Conservation (phyloP, 129 eudicot genomes). For the Artemisia tridentata region DNA sequence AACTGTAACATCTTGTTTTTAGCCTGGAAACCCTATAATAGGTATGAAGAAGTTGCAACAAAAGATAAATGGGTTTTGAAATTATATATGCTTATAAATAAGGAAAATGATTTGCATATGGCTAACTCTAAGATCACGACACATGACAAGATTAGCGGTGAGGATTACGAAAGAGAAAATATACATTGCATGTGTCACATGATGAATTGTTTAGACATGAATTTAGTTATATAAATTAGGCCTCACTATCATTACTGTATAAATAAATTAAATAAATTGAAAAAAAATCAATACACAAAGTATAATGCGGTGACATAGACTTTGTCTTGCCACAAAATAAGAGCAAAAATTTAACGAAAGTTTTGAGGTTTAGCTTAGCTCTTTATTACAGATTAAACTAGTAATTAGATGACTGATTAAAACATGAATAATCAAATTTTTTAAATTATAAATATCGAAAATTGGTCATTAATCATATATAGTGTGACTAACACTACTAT, state of each 20-base stretch:
- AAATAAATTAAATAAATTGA: too few species aligned
- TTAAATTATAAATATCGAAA: not conserved
- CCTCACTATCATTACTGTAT: too few species aligned
- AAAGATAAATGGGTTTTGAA: not conserved
- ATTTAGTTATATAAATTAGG: too few species aligned
- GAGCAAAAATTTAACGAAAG: not conserved
- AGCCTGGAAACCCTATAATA: not conserved
- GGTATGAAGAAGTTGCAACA: not conserved
- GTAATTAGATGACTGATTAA: not conserved
- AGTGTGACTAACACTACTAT: too few species aligned
- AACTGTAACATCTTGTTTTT: not conserved
- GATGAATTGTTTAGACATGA: too few species aligned
- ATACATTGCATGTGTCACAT: too few species aligned
- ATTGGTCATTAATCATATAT: too few species aligned
- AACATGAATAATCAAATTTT: not conserved
- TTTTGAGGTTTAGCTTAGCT: slow-evolving; percentile 2
- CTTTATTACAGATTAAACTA: not conserved
- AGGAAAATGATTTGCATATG: too few species aligned
- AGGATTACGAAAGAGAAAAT: too few species aligned
- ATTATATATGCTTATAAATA: not conserved
- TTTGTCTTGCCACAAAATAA: not conserved
- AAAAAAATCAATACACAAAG: not conserved
- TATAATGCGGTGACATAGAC: not conserved
- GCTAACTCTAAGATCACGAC: too few species aligned
- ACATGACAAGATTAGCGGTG: too few species aligned